Conservation (phyloP, 1,139 yeast species). For the Debaryomyces subglobosus region DNA sequence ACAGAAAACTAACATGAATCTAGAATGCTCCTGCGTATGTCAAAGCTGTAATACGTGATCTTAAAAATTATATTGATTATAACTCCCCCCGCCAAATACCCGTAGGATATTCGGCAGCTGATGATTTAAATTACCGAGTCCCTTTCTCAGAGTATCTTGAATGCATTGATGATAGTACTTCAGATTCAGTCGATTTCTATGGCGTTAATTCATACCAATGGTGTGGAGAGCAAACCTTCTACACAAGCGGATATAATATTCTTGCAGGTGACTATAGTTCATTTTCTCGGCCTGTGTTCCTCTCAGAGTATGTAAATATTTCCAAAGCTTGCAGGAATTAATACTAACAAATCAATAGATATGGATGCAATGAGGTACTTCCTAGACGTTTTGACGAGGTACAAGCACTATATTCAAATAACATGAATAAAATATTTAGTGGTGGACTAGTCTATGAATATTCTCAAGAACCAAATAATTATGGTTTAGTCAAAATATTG, state of each 20-base stretch:
- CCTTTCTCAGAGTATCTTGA: constrained; percentile 81
- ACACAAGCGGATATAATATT: constrained; percentile 77
- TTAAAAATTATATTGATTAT: constrained; percentile 65
- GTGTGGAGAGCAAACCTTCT: constrained; percentile 91
- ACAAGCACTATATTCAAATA: constrained; percentile 63
- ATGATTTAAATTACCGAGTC: constrained; percentile 74
- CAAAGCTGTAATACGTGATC: constrained; percentile 78
- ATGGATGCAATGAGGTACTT: constrained; percentile 82
- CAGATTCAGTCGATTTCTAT: constrained; percentile 80
- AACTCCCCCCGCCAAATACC: constrained; percentile 74
- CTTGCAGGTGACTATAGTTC: constrained; percentile 71
- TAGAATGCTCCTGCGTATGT: constrained; percentile 65
- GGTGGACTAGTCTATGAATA: constrained; percentile 95
- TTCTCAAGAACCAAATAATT: constrained; percentile 84
- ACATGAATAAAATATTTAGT: constrained; percentile 80
- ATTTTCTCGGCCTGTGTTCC: constrained; percentile 76
- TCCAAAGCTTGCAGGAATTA: not conserved
- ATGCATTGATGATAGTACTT: constrained; percentile 62
- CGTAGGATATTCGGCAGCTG: constrained; percentile 81
- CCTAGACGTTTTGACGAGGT: constrained; percentile 88
- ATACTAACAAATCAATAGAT: constrained; percentile 23
- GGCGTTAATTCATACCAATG: constrained; percentile 96
- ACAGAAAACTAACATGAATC: constrained; percentile 14
- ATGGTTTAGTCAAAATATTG: constrained; percentile 77
- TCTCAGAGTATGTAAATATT: constrained; percentile 68